Base-by-base conservation (phyloP, 148 eudicot species). In the Vaccinium vitisidaea region DNA sequence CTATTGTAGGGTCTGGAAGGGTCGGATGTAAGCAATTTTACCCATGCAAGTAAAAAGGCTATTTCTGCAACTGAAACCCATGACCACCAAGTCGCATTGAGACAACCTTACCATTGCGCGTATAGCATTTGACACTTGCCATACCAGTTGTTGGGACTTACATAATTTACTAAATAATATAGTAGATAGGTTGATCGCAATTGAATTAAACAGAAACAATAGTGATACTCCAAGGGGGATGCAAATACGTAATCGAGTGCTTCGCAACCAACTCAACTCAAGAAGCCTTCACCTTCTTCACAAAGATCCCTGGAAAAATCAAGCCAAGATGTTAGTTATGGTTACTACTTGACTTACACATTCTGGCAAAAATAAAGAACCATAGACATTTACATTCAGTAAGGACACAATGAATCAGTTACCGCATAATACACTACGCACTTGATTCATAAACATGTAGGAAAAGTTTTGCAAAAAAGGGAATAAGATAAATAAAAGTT, bases 311-410 rank as follows among this genome's bases (percentile, higher is more conserved):
- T 79, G 32, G 56, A 80, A 59, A 9, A 10, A 5, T 2, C n/a
- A 39, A 39, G 69, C 49, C 49, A 32, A 56, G 25, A 30, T 27
- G 7, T 56, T 30, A 18, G 50, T 6, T 7, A 27, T 8, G 32
- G 32, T 54, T 27, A 55, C 65, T 55, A 55, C 48, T 79, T 77
- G 80, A 77, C 27, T 79, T 78, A 2, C 16, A 78, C 67, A 30
- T 15, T 21, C 30, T 25, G 25, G 32, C 71, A 65, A 65, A 9
- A 65, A 3, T 3, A 8, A 8, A 63, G 19, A 63, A n/a, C 8
- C 21, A 1, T 21, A n/a, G 27, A n/a, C 19, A 19, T 61, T 23
- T 7, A 21, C 67, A 6, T 19, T 18, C 10, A 21, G 46, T 4
- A 3, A 61, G 19, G 32, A 50, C 39, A 50, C 4, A 21, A 79